Conservation (phyloP, 176 grass and related monocot species). For the Aegilops longissima region DNA sequence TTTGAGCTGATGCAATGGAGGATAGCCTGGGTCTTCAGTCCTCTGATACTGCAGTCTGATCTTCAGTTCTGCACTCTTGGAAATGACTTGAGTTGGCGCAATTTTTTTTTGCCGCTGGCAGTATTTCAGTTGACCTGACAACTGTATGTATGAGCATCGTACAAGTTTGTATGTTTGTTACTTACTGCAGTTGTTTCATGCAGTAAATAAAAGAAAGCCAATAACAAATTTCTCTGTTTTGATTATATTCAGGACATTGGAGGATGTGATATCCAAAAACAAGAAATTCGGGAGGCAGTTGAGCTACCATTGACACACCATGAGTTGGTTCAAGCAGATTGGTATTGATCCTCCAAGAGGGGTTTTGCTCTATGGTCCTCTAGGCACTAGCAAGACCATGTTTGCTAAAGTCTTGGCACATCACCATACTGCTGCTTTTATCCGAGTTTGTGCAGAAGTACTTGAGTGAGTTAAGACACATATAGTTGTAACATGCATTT, state of each 20-base stretch:
- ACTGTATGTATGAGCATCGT: too few species aligned
- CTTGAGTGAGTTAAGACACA: conserved; percentile 70
- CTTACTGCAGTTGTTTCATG: not conserved
- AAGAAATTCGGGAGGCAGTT: conserved; percentile 92
- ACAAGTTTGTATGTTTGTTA: not conserved
- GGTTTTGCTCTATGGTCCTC: conserved; percentile 84
- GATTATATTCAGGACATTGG: conserved; percentile 75
- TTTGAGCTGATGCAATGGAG: too few species aligned
- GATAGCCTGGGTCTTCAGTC: too few species aligned
- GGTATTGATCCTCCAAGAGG: too few species aligned
- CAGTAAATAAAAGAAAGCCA: not conserved
- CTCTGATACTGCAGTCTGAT: too few species aligned
- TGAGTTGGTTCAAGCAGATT: conserved; percentile 31
- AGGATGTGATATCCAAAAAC: conserved; percentile 96
- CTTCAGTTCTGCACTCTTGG: too few species aligned
- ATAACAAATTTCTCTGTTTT: conserved; percentile 4
- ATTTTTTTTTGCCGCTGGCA: too few species aligned
- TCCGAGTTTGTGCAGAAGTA: conserved; percentile 93
- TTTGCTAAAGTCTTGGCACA: conserved; percentile 87
- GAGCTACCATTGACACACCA: conserved; percentile 57
- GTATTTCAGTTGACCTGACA: too few species aligned
- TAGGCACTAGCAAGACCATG: conserved; percentile 90
- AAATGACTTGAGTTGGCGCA: too few species aligned
- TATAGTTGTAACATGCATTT: not conserved
- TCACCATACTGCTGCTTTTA: conserved; percentile 67